phyloP scores from a whole-genome alignment of 176 grass and related monocot species.

The Tuctoria greenei region DNA sequence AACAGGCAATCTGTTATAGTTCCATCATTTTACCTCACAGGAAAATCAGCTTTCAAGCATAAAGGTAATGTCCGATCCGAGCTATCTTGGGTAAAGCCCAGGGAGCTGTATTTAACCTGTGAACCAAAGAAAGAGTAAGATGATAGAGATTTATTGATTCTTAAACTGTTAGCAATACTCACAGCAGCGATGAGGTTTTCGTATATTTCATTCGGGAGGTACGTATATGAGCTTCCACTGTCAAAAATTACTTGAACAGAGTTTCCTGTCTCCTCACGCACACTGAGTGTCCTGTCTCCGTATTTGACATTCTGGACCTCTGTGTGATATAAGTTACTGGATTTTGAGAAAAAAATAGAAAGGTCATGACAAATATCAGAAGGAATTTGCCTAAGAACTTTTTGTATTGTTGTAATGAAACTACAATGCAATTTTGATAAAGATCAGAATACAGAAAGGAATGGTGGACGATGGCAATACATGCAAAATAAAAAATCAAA shows the following conservation, averaged over 20 bases:
- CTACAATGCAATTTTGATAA: background rate
- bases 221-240: conserved; percentile 93
- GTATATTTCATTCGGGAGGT: conserved; percentile 89
- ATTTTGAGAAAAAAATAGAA: conserved; percentile 24
- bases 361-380: background rate
- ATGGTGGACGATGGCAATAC: background rate
- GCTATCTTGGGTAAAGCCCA: conserved; percentile 69
- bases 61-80: conserved; percentile 83
- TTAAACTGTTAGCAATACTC: conserved; percentile 38
- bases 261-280: conserved; percentile 42
- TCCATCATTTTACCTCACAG: conserved; percentile 59
- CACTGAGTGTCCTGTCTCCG: conserved; percentile 52
- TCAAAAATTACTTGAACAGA: conserved; percentile 84
- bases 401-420: background rate
- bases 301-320: conserved; percentile 66
- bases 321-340: conserved; percentile 70
- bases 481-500: conserved; percentile 2
- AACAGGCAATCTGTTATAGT: conserved; percentile 20
- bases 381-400: background rate
- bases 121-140: conserved; percentile 32
- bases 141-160: conserved; percentile 4
- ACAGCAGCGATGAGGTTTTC: conserved; percentile 64
- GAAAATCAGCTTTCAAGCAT: conserved; percentile 78
- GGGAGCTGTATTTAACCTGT: conserved; percentile 55
- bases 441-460: conserved; percentile 7